These are phyloP conservation scores for Hypoxylon sp. DNA, from an alignment of 2,329 filamentous ascomycete species.

Conservation along the genomic window DNA sequence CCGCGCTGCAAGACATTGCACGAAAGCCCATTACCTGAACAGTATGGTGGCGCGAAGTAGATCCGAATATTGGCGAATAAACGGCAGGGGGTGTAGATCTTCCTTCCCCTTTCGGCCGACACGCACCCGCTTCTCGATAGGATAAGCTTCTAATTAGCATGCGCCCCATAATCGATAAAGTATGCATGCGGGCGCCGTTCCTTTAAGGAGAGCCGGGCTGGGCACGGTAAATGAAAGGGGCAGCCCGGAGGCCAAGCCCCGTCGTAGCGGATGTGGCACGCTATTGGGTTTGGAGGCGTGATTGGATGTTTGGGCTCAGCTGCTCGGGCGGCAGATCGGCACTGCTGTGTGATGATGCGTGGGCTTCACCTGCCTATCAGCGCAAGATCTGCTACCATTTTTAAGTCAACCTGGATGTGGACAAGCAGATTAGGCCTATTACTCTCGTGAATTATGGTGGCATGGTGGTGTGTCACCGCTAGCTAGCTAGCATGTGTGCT, in stretches of 20 bases:
- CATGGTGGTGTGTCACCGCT: background rate
- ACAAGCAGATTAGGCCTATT: background rate
- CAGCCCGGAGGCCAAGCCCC: constrained; percentile 20
- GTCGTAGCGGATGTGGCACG: constrained; percentile 18
- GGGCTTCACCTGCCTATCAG: constrained; percentile 41
- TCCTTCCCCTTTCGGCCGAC: constrained; percentile 38
- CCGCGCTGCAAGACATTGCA: constrained; percentile 17
- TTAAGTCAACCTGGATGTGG: background rate
- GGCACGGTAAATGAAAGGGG: constrained; percentile 37
- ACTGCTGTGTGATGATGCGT: constrained; percentile 5
- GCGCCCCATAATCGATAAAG: background rate
- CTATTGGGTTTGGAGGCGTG: constrained; percentile 23
- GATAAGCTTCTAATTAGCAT: background rate
- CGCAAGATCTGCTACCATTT: constrained; percentile 35
- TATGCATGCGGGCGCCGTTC: background rate
- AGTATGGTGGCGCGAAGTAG: constrained; percentile 3
- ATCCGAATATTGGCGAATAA: background rate
- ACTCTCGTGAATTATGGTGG: background rate
- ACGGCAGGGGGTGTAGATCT: constrained; percentile 13
- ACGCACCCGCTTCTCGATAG: constrained; percentile 6
- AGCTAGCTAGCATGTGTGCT: background rate
- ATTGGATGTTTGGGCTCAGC: constrained; percentile 40
- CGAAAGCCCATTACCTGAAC: background rate
- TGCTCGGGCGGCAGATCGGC: constrained; percentile 40
- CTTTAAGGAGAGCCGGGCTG: background rate